These are phyloP conservation scores for Fusarium sp. DNA, from an alignment of 2,329 filamentous ascomycete genomes.

Conservation along the genomic window DNA sequence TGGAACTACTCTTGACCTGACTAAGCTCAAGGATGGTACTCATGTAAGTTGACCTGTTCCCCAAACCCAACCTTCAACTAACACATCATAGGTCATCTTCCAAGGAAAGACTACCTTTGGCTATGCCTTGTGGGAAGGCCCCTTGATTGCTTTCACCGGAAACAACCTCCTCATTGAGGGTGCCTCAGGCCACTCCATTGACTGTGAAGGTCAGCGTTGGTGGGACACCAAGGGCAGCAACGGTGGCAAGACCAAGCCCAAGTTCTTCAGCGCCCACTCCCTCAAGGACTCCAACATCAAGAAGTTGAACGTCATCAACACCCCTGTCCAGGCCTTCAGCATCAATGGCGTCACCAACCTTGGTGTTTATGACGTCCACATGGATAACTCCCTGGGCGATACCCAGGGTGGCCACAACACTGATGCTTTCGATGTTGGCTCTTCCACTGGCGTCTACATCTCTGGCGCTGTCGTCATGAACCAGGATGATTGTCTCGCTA, in stretches of 20 bases:
- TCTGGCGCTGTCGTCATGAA: slow-evolving; percentile 65
- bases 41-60: slow-evolving; percentile 28
- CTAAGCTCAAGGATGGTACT: slow-evolving; percentile 62
- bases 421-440: slow-evolving; percentile 68
- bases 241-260: slow-evolving; percentile 72
- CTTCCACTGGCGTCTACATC: slow-evolving; percentile 61
- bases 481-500: slow-evolving; percentile 70
- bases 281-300: slow-evolving; percentile 53
- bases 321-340: slow-evolving; percentile 56
- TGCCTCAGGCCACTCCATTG: slow-evolving; percentile 59
- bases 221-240: slow-evolving; percentile 72
- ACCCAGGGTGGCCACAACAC: slow-evolving; percentile 61
- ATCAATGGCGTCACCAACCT: slow-evolving; percentile 53
- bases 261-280: slow-evolving; percentile 64
- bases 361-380: slow-evolving; percentile 49
- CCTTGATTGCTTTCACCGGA: slow-evolving; percentile 71
- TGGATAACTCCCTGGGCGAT: slow-evolving; percentile 55
- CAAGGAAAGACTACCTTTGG: slow-evolving; percentile 74
- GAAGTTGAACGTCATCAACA: slow-evolving; percentile 55
- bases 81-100: slow-evolving; percentile 61
- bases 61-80: background rate
- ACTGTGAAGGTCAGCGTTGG: slow-evolving; percentile 67
- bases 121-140: slow-evolving; percentile 73
- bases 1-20: slow-evolving; percentile 68
- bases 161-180: slow-evolving; percentile 65